Base-by-base conservation (phyloP, 305 asterid genomes). In the Solanum aculeatissimum region DNA sequence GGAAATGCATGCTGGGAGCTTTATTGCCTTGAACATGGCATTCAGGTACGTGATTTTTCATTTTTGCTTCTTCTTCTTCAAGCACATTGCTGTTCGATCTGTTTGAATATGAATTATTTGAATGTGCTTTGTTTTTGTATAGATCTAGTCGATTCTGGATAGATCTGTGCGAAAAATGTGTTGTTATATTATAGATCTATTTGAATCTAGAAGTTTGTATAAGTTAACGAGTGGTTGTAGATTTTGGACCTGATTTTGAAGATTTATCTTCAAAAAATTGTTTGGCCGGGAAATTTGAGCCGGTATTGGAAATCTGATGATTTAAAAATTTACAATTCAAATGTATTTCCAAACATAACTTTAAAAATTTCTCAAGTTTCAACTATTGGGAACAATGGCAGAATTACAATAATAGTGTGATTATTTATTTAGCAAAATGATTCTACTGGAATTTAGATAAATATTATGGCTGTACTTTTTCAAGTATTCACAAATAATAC, bases 1-100 rank as follows among this genome's bases (percentile, higher is more conserved):
- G 86, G 88, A 53, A 86, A 86, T 80, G 70, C 88, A 9, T 86
- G 88, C 23, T 86, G 88, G 88, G 88, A 86, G 35, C 88, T 83
- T 68, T 86, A 86, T 18, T 83, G 86, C 60, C 86, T 86, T 21
- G 88, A 86, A 69, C 88, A 86, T 68, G 86, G 88, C 84, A 86
- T 86, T 83, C 85, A 83, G 84, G 86, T 82, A 85, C 40, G 6
- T 9, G 6, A 29, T 62, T 60, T 19, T 79, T 27, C 16, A 11
- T 5, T 10, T 60, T 29, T 42, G 19, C 18, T 57, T 0, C 1
- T 57, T 21, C 65, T 58, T 4, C 8, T 58, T 58, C 65, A 58
- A 58, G 32, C 29, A 10, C 25, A 9, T n/a, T 53, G 11, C 6
- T 78, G 27, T 53, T 68, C 13, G 11, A 10, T 21, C 38, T 57